Evolutionary conservation across 768 basidiomycete genomes (phyloP).

Genomic region (Leccinum uliginosum): DNA sequence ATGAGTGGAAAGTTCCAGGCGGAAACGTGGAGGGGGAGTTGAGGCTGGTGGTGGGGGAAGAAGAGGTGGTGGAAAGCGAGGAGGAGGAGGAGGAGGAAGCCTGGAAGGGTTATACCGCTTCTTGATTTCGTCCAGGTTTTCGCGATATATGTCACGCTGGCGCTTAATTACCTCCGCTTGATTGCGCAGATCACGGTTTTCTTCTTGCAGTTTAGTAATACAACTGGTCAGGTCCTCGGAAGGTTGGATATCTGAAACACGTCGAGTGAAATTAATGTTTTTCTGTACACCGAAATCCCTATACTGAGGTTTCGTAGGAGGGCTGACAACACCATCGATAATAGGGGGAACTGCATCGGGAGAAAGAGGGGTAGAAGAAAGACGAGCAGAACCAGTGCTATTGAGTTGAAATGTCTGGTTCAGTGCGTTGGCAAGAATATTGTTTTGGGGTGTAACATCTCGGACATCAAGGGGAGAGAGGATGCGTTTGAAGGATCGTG

Average conservation of each 20-base stretch:
- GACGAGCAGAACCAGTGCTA: constrained; percentile 9
- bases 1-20: constrained; percentile 9
- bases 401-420: constrained; percentile 28
- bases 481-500: constrained; percentile 1
- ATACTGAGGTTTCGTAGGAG: constrained; percentile 10
- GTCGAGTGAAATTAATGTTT: constrained; percentile 19
- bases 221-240: constrained; percentile 6
- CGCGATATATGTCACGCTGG: constrained; percentile 6
- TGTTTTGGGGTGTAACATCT: constrained; percentile 1
- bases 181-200: constrained; percentile 11
- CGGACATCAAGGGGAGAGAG: not conserved
- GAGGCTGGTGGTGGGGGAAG: not conserved
- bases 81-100: not conserved
- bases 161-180: constrained; percentile 5
- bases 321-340: not conserved
- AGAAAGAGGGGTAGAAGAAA: constrained; percentile 6
- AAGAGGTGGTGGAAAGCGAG: not conserved
- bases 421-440: constrained; percentile 22
- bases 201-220: constrained; percentile 17
- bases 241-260: not conserved
- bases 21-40: not conserved
- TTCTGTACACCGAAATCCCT: constrained; percentile 24
- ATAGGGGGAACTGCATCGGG: not conserved
- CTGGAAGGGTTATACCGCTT: constrained; percentile 3
- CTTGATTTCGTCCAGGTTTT: constrained; percentile 10